These are phyloP conservation scores for Sutorius eximius DNA, from an alignment of 1,284 basidiomycete genomes.

Conservation along the genomic window DNA sequence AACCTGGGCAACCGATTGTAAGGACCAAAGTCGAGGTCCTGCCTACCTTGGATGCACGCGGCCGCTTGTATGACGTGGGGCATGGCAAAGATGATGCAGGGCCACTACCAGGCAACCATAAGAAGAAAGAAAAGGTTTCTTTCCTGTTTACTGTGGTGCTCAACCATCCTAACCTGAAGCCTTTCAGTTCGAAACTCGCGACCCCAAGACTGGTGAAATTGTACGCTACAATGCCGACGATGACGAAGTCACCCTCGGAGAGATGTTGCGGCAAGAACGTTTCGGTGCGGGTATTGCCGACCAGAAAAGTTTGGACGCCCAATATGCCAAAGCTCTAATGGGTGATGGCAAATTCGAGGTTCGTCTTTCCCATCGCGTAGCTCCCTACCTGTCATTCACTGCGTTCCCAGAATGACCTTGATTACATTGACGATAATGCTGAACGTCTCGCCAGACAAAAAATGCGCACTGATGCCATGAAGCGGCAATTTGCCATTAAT, in stretches of 20 bases:
- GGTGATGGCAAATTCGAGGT: constrained; percentile 86
- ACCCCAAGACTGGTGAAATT: constrained; percentile 85
- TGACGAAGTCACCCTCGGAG: constrained; percentile 81
- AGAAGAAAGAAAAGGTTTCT: constrained; percentile 74
- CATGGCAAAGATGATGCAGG: constrained; percentile 55
- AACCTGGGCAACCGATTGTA: constrained; percentile 44
- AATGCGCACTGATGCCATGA: constrained; percentile 95
- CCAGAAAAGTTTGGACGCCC: constrained; percentile 89
- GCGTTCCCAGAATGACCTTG: constrained; percentile 67
- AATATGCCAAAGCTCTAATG: constrained; percentile 87
- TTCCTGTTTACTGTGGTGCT: neutral
- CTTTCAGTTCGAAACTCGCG: constrained; percentile 81
- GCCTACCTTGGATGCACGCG: constrained; percentile 86
- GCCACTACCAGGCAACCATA: constrained; percentile 64
- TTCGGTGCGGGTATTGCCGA: constrained; percentile 87
- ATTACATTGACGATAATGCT: constrained; percentile 97
- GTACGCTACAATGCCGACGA: constrained; percentile 88
- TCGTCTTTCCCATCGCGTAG: constrained; percentile 22
- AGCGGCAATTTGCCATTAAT: constrained; percentile 94
- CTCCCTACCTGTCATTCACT: neutral
- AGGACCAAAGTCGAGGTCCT: constrained; percentile 75
- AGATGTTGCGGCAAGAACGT: constrained; percentile 90
- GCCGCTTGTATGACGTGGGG: constrained; percentile 90
- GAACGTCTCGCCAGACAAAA: constrained; percentile 89
- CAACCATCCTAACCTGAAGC: neutral